These are phyloP conservation scores for Phenoliferia sp. DNA, from an alignment of 1,284 basidiomycete species.

Conservation along the genomic window DNA sequence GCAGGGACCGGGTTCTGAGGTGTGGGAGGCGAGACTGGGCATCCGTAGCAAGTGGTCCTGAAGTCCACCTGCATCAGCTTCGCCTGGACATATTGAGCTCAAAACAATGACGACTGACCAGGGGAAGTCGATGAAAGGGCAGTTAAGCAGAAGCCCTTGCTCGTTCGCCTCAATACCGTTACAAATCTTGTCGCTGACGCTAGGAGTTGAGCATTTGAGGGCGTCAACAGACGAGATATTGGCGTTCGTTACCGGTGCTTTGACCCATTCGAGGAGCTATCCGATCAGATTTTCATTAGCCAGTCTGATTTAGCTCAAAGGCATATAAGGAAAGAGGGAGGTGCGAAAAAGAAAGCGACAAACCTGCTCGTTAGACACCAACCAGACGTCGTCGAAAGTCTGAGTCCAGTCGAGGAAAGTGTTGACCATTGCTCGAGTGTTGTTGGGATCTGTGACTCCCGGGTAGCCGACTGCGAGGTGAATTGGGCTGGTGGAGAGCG, in stretches of 20 bases:
- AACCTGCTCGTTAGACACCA: conserved; percentile 32
- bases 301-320: too few species aligned
- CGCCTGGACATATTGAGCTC: neutral
- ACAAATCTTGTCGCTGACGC: conserved; percentile 60
- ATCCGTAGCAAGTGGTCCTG: conserved; percentile 58
- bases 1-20: conserved; percentile 56
- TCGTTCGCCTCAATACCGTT: conserved; percentile 66
- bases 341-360: neutral
- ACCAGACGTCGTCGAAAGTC: conserved; percentile 55
- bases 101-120: conserved; percentile 53
- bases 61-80: neutral
- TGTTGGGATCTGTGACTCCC: conserved; percentile 43
- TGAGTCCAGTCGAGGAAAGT: conserved; percentile 77
- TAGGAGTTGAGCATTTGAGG: conserved; percentile 60
- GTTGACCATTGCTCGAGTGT: conserved; percentile 68
- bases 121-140: conserved; percentile 65
- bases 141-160: conserved; percentile 56
- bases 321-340: too few species aligned
- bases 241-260: conserved; percentile 61
- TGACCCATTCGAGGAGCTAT: conserved; percentile 69
- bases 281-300: too few species aligned
- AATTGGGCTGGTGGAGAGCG: conserved; percentile 48
- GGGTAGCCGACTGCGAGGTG: conserved; percentile 57
- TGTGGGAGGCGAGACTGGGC: conserved; percentile 56
- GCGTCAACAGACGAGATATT: conserved; percentile 47